Conservation (phyloP, 495 filamentous ascomycete genomes). For the Annulohypoxylon bovei region DNA sequence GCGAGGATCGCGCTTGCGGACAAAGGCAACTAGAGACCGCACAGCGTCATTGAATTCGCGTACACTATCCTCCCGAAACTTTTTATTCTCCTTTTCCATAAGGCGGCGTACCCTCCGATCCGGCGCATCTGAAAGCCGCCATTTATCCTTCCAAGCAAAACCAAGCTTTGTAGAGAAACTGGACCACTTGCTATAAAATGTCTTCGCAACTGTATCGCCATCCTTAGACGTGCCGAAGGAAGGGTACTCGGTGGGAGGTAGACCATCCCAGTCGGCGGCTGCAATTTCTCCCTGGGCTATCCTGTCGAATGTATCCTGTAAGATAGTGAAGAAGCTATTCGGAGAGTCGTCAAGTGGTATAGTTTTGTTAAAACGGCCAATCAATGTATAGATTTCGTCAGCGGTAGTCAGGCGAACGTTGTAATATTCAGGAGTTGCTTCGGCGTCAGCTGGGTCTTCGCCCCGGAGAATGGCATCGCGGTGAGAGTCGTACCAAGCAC, state of each 20-base stretch:
- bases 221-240: constrained; percentile 78
- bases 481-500: constrained; percentile 97
- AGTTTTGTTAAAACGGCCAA: constrained; percentile 78
- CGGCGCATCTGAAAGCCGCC: constrained; percentile 82
- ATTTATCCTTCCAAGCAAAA: constrained; percentile 89
- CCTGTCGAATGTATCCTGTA: constrained; percentile 77
- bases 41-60: constrained; percentile 94
- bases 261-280: constrained; percentile 73
- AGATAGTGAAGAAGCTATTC: constrained; percentile 81
- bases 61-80: constrained; percentile 80
- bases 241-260: constrained; percentile 70
- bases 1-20: constrained; percentile 91
- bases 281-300: constrained; percentile 83
- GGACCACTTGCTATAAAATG: constrained; percentile 85
- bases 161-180: constrained; percentile 84
- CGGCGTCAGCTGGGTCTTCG: constrained; percentile 58
- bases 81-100: constrained; percentile 96
- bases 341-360: constrained; percentile 80
- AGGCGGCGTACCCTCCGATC: constrained; percentile 83
- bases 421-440: constrained; percentile 63
- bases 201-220: constrained; percentile 72
- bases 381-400: constrained; percentile 75
- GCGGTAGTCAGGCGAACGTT: constrained; percentile 77
- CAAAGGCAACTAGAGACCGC: constrained; percentile 83
- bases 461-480: constrained; percentile 81